Evolutionary conservation across 2,329 filamentous ascomycete species (phyloP), one percentile per base, ranked within the genome.

Genomic region (Coniochaeta ligniaria): DNA sequence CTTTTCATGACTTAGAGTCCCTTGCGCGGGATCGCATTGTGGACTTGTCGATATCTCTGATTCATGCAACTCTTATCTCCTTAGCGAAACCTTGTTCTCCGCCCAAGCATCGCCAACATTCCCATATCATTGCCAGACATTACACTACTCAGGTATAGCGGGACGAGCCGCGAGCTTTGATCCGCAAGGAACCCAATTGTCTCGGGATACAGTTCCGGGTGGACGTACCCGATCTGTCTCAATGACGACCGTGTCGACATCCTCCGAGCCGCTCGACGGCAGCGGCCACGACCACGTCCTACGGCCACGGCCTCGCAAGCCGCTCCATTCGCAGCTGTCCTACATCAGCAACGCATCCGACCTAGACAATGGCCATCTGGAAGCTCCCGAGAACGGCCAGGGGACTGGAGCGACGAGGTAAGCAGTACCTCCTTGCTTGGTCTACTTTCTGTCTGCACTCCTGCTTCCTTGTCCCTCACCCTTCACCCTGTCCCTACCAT

Each of bases 271-370:
- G 26, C 33, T 28, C 24, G 20, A 26, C 35, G 56, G 16, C 11
- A 24, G 2, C 35, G 24, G 17, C 56, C 20, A 58, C 38, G 56
- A 58, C 36, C 33, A 58, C n/a, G 56, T 58, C 56, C 22, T 58
- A 5, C 79, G 80, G 6, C 79, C 81, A 17, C 75, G 81, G 11
- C 77, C 79, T 26, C 76, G 78, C 63, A 83, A 82, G 64, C 76
- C 79, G 0, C 72, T 78, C 63, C 80, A 81, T 60, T 70, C 76
- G 2, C 79, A 80, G 65, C 70, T 81, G n/a, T 72, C 75, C 3
- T 75, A 76, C 59, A 69, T 78, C 52, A 77, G 75, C 63, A 73
- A 72, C 55, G 69, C 68, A 12, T 75, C 75, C 11, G 66, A 70
- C 22, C 67, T 72, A n/a, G 68, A 61, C 60, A 72, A 76, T 59